These are phyloP conservation scores for Talaromyces sp. DNA, from an alignment of 2,329 filamentous ascomycete species.

Conservation along the genomic window DNA sequence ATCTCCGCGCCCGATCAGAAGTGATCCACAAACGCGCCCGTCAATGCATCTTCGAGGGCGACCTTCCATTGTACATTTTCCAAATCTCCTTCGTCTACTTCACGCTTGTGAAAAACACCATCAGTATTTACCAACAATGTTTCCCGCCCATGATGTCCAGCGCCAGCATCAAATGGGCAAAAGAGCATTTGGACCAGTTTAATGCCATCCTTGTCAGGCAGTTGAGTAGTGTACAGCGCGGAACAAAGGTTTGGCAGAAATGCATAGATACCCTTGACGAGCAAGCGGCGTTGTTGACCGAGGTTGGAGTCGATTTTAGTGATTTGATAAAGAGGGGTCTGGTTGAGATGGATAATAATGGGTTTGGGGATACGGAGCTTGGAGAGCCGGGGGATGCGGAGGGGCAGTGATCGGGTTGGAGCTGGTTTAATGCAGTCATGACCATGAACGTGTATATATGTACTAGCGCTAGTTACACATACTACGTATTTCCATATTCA, in stretches of 20 bases:
- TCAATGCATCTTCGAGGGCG: constrained; percentile 92
- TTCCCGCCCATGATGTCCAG: constrained; percentile 87
- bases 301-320: constrained; percentile 86
- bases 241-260: constrained; percentile 72
- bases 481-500: not conserved
- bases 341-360: constrained; percentile 19
- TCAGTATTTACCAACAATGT: constrained; percentile 80
- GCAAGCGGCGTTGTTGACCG: constrained; percentile 74
- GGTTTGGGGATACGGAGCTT: constrained; percentile 4
- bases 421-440: not conserved
- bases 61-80: constrained; percentile 89
- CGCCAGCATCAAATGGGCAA: constrained; percentile 97
- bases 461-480: not conserved
- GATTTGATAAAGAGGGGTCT: constrained; percentile 67
- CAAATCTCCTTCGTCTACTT: constrained; percentile 96
- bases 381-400: constrained; percentile 18
- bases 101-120: constrained; percentile 87
- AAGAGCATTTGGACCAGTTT: constrained; percentile 87
- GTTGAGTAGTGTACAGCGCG: constrained; percentile 76
- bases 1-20: constrained; percentile 72
- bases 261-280: constrained; percentile 79
- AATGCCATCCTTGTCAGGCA: constrained; percentile 79
- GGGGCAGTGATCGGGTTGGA: not conserved
- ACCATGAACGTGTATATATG: not conserved
- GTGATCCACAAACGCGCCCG: constrained; percentile 79